Percentiles rank a stretch among this genome's conserved stretches.
Conservation (phyloP, 2,329 filamentous ascomycete species). For the Polytolypa hystricis region DNA sequence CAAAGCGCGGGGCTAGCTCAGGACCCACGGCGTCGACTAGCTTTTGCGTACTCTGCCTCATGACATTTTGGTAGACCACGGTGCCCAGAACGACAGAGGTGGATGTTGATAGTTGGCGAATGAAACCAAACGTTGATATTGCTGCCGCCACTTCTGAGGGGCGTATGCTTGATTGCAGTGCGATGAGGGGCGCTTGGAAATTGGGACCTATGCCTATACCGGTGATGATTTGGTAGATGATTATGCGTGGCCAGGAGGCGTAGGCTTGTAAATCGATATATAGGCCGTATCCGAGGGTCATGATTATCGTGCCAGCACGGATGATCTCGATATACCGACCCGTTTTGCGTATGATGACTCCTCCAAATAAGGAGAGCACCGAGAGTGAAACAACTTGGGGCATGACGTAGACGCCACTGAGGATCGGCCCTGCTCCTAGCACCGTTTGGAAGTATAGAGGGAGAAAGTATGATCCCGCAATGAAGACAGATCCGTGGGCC, state of each 20-base stretch:
- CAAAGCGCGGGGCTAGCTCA: constrained; percentile 9
- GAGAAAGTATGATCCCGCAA: constrained; percentile 66
- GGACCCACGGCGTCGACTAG: constrained; percentile 9
- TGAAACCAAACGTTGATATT: constrained; percentile 51
- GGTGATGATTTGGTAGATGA: constrained; percentile 47
- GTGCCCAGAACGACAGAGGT: constrained; percentile 50
- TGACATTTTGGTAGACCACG: constrained; percentile 35
- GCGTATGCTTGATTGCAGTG: constrained; percentile 52
- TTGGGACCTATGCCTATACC: constrained; percentile 53
- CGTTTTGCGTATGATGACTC: constrained; percentile 62
- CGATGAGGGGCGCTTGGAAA: constrained; percentile 52
- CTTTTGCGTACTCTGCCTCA: constrained; percentile 13
- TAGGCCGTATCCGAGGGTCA: constrained; percentile 56
- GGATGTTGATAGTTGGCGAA: constrained; percentile 47
- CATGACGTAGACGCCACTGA: constrained; percentile 64
- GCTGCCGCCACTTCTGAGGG: constrained; percentile 51
- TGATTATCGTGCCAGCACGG: constrained; percentile 45
- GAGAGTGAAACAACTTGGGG: constrained; percentile 60
- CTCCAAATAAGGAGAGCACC: constrained; percentile 47
- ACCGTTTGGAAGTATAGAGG: constrained; percentile 78
- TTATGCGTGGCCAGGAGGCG: constrained; percentile 41
- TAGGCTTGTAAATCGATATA: constrained; percentile 47
- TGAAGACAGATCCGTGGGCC: constrained; percentile 66
- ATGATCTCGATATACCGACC: constrained; percentile 56
- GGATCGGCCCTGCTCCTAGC: constrained; percentile 54